Conservation (phyloP, 2,329 filamentous ascomycete species). For the Parastagonospora nodorum region DNA sequence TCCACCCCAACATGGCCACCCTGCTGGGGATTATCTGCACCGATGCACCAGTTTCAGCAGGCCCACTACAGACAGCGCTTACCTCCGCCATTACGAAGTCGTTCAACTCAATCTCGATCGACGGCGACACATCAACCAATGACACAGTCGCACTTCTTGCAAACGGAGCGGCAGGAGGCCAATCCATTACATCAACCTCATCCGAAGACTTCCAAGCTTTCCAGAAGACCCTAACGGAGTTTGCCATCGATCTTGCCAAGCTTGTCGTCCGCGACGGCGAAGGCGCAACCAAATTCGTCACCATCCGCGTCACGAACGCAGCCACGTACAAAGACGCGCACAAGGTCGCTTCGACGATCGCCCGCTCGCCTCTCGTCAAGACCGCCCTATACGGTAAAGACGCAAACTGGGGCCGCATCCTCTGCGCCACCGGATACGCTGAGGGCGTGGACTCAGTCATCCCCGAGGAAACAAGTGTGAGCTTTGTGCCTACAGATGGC, state of each 20-base stretch:
- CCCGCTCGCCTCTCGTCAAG: constrained; percentile 91
- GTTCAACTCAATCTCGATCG: constrained; percentile 96
- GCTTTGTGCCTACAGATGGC: constrained; percentile 79
- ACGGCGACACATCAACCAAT: constrained; percentile 97
- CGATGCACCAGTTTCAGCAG: constrained; percentile 77
- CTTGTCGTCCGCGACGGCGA: constrained; percentile 95
- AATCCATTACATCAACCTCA: constrained; percentile 60
- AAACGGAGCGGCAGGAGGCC: constrained; percentile 86
- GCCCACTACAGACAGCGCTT: constrained; percentile 71
- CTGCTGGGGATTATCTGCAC: constrained; percentile 90
- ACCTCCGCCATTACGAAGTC: constrained; percentile 77
- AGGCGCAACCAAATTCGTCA: constrained; percentile 97
- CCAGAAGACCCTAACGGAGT: constrained; percentile 71
- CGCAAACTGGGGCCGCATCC: constrained; percentile 96
- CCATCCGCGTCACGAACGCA: constrained; percentile 80
- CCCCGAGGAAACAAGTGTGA: constrained; percentile 75
- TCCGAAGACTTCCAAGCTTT: constrained; percentile 73
- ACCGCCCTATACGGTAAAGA: constrained; percentile 96
- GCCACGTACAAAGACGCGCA: constrained; percentile 72
- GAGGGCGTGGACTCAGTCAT: constrained; percentile 68
- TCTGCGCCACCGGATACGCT: constrained; percentile 89
- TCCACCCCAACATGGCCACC: constrained; percentile 98
- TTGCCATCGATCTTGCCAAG: constrained; percentile 84
- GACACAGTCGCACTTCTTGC: constrained; percentile 94
- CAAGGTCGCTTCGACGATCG: constrained; percentile 84